Evolutionary conservation across 441 rosid genomes (phyloP).

Genomic region (Populus tomentosa): DNA sequence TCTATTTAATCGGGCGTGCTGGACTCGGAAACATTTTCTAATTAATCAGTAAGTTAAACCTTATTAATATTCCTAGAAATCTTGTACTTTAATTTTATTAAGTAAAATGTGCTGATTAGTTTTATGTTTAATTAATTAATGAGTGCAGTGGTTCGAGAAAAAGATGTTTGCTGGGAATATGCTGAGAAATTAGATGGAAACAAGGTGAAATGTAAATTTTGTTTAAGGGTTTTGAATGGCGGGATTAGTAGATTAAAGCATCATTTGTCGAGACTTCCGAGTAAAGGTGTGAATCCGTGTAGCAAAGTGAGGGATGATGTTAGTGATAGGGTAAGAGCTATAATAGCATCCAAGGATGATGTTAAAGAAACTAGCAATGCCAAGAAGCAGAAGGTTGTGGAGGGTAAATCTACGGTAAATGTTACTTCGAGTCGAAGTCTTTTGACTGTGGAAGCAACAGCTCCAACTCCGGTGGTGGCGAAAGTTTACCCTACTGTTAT

Average conservation of each 20-base stretch:
- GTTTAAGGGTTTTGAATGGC: slow-evolving; percentile 66
- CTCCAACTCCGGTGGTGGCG: slow-evolving; percentile 24
- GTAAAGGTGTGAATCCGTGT: slow-evolving; percentile 92
- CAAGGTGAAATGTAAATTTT: slow-evolving; percentile 78
- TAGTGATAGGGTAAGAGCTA: slow-evolving; percentile 59
- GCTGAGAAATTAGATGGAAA: slow-evolving; percentile 88
- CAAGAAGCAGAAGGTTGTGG: slow-evolving; percentile 45
- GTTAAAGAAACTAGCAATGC: slow-evolving; percentile 39
- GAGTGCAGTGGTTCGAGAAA: slow-evolving; percentile 80
- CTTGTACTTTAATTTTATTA: background rate
- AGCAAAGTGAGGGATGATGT: slow-evolving; percentile 82
- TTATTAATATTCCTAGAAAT: background rate
- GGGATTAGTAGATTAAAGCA: slow-evolving; percentile 90
- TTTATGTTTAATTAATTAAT: slow-evolving; percentile 4
- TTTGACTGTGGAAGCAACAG: slow-evolving; percentile 22
- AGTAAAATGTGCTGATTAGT: slow-evolving; percentile 6
- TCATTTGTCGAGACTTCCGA: slow-evolving; percentile 78
- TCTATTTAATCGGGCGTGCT: no score
- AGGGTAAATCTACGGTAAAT: slow-evolving; percentile 41
- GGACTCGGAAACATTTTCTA: background rate
- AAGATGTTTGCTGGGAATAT: slow-evolving; percentile 88
- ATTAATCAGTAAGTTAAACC: slow-evolving; percentile 32
- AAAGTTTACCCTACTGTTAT: slow-evolving; percentile 42
- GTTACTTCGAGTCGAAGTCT: slow-evolving; percentile 31
- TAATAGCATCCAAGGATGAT: slow-evolving; percentile 61